A percentile compares a stretch with the other conserved stretches of the same genome.
Conservation (phyloP, 257 asterid species). For the Solanum chilense region DNA sequence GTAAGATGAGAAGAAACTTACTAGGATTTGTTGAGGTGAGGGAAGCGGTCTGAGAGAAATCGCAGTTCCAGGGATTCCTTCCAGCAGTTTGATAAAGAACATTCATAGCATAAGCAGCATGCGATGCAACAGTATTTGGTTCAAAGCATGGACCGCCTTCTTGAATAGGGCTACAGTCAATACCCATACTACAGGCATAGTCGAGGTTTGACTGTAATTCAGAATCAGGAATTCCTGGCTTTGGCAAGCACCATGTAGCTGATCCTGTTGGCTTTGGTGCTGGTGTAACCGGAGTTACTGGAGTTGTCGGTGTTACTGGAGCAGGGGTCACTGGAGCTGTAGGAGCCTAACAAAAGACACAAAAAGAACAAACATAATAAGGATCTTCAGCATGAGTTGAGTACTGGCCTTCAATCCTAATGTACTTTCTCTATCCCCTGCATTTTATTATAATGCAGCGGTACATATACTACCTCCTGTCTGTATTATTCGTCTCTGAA, state of each 20-base stretch:
- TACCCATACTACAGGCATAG: conserved; percentile 59
- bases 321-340: conserved; percentile 17
- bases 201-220: conserved; percentile 65
- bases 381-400: not conserved
- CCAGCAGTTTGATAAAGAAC: conserved; percentile 70
- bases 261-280: conserved; percentile 25
- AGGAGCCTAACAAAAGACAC: conserved; percentile 26
- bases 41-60: conserved; percentile 56
- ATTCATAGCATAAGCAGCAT: conserved; percentile 84
- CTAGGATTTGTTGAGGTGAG: conserved; percentile 59
- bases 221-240: conserved; percentile 32
- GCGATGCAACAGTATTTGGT: conserved; percentile 46
- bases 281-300: conserved; percentile 17
- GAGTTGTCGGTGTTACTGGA: conserved; percentile 7
- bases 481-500: not conserved
- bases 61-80: conserved; percentile 71
- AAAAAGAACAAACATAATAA: conserved; percentile 1
- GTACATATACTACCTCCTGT: not conserved
- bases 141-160: conserved; percentile 70
- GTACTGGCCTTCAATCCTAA: not conserved
- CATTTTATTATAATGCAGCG: not conserved
- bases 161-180: conserved; percentile 63
- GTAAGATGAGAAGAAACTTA: conserved; percentile 18
- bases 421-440: not conserved
- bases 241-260: conserved; percentile 67